These are phyloP conservation scores for Colletotrichum liaoningense DNA, from an alignment of 2,329 filamentous ascomycete species.

Conservation along the genomic window DNA sequence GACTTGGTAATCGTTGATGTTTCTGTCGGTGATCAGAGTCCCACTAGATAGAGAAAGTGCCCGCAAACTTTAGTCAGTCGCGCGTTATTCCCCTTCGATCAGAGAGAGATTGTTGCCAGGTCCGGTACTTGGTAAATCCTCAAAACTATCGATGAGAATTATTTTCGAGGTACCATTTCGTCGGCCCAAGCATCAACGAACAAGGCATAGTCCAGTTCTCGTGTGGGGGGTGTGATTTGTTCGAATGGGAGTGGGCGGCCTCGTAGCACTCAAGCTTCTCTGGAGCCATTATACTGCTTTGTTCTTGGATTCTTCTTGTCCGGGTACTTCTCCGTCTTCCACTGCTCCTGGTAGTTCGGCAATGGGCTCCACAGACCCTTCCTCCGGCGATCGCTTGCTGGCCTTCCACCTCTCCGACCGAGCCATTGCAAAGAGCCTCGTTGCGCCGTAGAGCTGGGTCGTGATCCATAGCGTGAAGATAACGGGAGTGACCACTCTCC, in stretches of 20 bases:
- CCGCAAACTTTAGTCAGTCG: too few relatives aligned
- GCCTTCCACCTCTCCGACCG: conserved; percentile 14
- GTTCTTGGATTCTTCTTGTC: conserved; percentile 2
- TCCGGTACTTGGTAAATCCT: too few relatives aligned
- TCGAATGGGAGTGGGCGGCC: not conserved
- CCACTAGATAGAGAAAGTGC: too few relatives aligned
- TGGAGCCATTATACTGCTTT: not conserved
- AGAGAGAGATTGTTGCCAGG: too few relatives aligned
- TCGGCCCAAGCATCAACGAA: too few relatives aligned
- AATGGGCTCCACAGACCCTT: not conserved
- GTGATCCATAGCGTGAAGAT: conserved; percentile 34
- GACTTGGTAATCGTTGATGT: too few relatives aligned
- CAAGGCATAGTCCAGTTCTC: not conserved
- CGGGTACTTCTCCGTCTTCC: not conserved
- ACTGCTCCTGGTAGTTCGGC: not conserved
- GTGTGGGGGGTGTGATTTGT: not conserved
- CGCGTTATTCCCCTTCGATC: too few relatives aligned
- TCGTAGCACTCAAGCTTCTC: not conserved
- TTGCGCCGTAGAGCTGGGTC: conserved; percentile 34
- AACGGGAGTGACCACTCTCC: conserved; percentile 29
- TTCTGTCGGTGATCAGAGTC: too few relatives aligned
- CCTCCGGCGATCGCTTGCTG: not conserved
- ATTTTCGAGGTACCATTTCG: too few relatives aligned
- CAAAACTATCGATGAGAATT: too few relatives aligned
- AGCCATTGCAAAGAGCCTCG: conserved; percentile 27